A percentile compares a stretch with the other conserved stretches of the same genome.
phyloP scores from a whole-genome alignment of 2,329 filamentous ascomycete genomes.

The Pseudocercospora fuligena region DNA sequence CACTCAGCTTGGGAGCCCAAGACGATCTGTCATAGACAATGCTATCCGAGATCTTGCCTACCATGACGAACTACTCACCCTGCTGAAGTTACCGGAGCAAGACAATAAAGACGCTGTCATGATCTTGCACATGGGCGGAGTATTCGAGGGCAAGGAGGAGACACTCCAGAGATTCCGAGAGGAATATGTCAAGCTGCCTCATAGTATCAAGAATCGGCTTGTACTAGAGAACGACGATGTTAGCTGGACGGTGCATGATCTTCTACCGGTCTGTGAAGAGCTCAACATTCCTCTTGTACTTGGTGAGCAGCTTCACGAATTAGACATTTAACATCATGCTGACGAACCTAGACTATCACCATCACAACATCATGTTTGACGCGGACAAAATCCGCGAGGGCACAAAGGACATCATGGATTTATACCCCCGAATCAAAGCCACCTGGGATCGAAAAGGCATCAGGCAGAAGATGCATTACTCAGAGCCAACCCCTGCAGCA shows the following conservation, averaged over 20 bases:
- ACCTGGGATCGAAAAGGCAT: slow-evolving; percentile 87
- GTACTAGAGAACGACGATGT: slow-evolving; percentile 97
- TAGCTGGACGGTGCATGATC: slow-evolving; percentile 86
- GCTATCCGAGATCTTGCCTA: slow-evolving; percentile 84
- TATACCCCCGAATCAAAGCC: slow-evolving; percentile 77
- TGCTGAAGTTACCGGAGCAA: slow-evolving; percentile 78
- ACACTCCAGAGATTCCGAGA: slow-evolving; percentile 77
- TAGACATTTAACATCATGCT: not conserved
- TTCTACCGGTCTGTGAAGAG: slow-evolving; percentile 84
- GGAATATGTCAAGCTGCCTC: slow-evolving; percentile 71
- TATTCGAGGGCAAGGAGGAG: slow-evolving; percentile 82
- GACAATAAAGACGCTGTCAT: slow-evolving; percentile 85
- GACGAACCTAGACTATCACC: slow-evolving; percentile 71
- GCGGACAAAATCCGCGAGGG: slow-evolving; percentile 74
- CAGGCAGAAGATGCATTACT: slow-evolving; percentile 96
- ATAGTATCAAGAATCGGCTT: slow-evolving; percentile 75
- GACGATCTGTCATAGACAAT: slow-evolving; percentile 74
- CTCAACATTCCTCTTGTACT: slow-evolving; percentile 91
- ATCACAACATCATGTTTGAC: slow-evolving; percentile 94
- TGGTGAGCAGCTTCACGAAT: not conserved
- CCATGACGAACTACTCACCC: slow-evolving; percentile 80
- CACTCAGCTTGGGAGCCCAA: slow-evolving; percentile 86
- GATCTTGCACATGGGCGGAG: slow-evolving; percentile 91
- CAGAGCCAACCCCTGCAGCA: slow-evolving; percentile 76
- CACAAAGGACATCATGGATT: slow-evolving; percentile 75